These are phyloP conservation scores for Fusarium camptoceras DNA, from an alignment of 2,329 filamentous ascomycete genomes.

Conservation along the genomic window DNA sequence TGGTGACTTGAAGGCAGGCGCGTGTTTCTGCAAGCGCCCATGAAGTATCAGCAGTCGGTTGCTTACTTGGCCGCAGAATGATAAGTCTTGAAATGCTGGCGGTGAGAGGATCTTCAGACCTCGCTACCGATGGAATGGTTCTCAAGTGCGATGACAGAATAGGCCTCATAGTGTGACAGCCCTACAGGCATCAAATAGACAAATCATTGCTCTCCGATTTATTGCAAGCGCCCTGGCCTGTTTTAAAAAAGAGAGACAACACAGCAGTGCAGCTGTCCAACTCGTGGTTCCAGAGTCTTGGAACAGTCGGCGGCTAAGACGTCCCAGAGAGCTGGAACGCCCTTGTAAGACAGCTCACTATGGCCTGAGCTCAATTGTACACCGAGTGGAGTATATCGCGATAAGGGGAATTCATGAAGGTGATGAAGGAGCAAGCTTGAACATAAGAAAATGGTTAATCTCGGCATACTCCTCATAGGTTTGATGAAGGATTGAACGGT, in stretches of 20 bases:
- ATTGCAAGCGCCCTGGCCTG: constrained; percentile 18
- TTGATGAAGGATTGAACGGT: background rate
- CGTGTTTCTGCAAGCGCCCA: constrained; percentile 35
- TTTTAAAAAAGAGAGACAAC: background rate
- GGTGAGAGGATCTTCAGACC: constrained; percentile 26
- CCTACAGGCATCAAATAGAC: constrained; percentile 33
- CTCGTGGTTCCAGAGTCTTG: constrained; percentile 1
- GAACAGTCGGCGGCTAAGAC: constrained; percentile 15
- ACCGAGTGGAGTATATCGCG: background rate
- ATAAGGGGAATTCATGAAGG: background rate
- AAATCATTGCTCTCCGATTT: constrained; percentile 1
- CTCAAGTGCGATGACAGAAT: background rate
- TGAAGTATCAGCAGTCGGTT: constrained; percentile 19
- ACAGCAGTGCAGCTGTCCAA: constrained; percentile 1
- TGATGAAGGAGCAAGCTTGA: background rate
- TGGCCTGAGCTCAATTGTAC: background rate
- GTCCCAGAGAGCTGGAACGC: constrained; percentile 2
- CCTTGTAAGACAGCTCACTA: background rate
- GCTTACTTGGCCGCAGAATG: constrained; percentile 20
- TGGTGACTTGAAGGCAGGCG: constrained; percentile 9
- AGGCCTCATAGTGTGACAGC: constrained; percentile 17
- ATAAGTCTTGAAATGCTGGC: constrained; percentile 15
- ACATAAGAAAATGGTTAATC: background rate
- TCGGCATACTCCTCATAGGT: background rate
- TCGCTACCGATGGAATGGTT: constrained; percentile 19